These are phyloP conservation scores for Phytophthora fragariae DNA, from an alignment of 352 stramenopile species.

Conservation along the genomic window DNA sequence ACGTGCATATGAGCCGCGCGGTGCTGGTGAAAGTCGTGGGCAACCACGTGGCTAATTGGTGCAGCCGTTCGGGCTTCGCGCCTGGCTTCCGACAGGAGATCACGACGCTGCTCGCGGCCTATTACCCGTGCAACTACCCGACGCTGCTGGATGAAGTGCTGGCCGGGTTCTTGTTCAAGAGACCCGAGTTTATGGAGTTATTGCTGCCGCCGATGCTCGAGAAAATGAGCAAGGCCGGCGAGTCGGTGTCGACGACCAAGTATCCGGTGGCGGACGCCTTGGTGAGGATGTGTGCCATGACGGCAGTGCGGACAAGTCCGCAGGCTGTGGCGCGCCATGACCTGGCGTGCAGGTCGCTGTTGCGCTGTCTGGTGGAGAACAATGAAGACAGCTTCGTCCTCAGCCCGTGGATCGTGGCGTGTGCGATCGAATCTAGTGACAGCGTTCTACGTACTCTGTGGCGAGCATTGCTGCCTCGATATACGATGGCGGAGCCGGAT, in stretches of 20 bases:
- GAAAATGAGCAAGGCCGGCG: conserved; percentile 70
- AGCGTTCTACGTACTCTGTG: conserved; percentile 56
- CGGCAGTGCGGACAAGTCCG: conserved; percentile 15
- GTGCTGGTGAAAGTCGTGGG: conserved; percentile 59
- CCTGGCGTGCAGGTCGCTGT: conserved; percentile 70
- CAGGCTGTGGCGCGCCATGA: conserved; percentile 52
- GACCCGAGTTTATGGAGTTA: conserved; percentile 75
- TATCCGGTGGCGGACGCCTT: conserved; percentile 80
- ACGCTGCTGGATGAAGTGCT: conserved; percentile 87
- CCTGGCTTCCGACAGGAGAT: conserved; percentile 75
- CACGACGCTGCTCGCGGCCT: conserved; percentile 74
- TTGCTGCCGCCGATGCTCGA: conserved; percentile 76
- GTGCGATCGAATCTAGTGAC: conserved; percentile 67
- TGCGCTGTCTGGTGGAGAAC: conserved; percentile 77
- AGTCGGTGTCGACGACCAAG: conserved; percentile 64
- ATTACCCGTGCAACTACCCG: conserved; percentile 85
- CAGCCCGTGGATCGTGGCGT: conserved; percentile 76
- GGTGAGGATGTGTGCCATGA: conserved; percentile 42
- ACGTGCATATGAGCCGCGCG: conserved; percentile 62
- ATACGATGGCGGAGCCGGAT: conserved; percentile 10
- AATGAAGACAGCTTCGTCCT: conserved; percentile 83
- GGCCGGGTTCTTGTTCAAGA: conserved; percentile 76
- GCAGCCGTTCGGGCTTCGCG: conserved; percentile 67
- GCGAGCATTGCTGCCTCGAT: conserved; percentile 48
- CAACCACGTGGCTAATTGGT: conserved; percentile 81